Base-by-base conservation (phyloP, 352 stramenopile genomes). In the Phytopythium oedochilum region DNA sequence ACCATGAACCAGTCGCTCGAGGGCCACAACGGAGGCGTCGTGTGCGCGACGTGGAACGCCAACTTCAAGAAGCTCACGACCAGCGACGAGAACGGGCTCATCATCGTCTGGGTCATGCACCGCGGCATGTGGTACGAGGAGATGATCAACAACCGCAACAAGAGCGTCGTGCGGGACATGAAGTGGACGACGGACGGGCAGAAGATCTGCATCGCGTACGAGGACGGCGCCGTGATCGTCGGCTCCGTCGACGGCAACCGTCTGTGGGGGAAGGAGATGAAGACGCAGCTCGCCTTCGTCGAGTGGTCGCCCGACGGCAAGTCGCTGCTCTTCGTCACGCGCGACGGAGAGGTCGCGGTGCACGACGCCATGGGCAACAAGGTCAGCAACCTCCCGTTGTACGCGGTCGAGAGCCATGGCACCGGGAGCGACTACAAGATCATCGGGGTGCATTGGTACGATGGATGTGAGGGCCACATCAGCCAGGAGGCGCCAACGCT, bases 81-180 rank as follows among this genome's bases (percentile, higher is more conserved):
- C 14, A 96, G 83, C 67, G 93, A 98, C 69, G 87, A 98, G 64
- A 94, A 96, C 57, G 94, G 94, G 9, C 73, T 98, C 11, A 98
- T 98, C 70, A 98, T 98, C 55, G 93, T 98, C 11, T 98, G 93
- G 94, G 95, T 97, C 64, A 77, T 98, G 53, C 93, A 98, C 60
- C 78, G 83, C 51, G 82, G 88, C 39, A 92, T 96, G 71, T 98
- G 93, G 90, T 98, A 94, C 71, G 94, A 98, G 57, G 92, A 98
- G 66, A 98, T 98, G 93, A 98, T 98, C 63, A 98, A 98, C 74
- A 98, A 97, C 70, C 74, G 93, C 55, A 97, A 97, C 75, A 98
- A 97, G 64, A 95, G 74, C 58, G 91, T 97, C 35, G 93, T 98
- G 32, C 69, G 69, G 15, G 90, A 96, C 63, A 98, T 98, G 91